Evolutionary conservation across 257 asterid species (phyloP).

Genomic region (Solanum megistacrolobum): DNA sequence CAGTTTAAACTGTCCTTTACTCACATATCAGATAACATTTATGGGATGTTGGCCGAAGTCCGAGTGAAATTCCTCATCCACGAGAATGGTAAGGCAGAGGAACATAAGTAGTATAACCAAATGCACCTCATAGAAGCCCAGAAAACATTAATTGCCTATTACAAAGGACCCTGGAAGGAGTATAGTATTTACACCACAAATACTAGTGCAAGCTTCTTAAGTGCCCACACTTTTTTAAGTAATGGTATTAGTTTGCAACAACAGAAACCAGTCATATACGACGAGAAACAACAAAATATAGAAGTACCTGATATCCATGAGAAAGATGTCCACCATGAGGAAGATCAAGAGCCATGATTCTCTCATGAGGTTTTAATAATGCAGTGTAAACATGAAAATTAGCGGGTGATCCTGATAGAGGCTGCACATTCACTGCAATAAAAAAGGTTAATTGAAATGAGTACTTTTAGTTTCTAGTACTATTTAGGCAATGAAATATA

Average conservation of each 20-base stretch:
- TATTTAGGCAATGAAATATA: background rate
- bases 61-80: background rate
- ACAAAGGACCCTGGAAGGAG: background rate
- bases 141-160: background rate
- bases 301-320: conserved; percentile 76
- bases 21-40: background rate
- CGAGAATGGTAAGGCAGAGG: background rate
- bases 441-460: background rate
- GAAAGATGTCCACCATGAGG: conserved; percentile 98
- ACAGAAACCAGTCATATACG: background rate
- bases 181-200: background rate
- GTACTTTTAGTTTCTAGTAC: background rate
- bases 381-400: conserved; percentile 88
- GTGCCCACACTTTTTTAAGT: background rate
- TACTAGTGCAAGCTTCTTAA: background rate
- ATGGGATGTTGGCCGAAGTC: background rate
- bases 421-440: conserved; percentile 76
- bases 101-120: background rate
- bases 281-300: background rate
- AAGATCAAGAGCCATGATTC: conserved; percentile 94
- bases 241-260: background rate
- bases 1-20: background rate
- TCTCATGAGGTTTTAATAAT: conserved; percentile 73
- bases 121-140: background rate
- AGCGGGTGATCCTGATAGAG: conserved; percentile 82